Percentiles rank a stretch among this genome's conserved stretches.
These are phyloP conservation scores for Saccharomycopsis selenospora DNA, from an alignment of 805 yeast species.

Conservation along the genomic window DNA sequence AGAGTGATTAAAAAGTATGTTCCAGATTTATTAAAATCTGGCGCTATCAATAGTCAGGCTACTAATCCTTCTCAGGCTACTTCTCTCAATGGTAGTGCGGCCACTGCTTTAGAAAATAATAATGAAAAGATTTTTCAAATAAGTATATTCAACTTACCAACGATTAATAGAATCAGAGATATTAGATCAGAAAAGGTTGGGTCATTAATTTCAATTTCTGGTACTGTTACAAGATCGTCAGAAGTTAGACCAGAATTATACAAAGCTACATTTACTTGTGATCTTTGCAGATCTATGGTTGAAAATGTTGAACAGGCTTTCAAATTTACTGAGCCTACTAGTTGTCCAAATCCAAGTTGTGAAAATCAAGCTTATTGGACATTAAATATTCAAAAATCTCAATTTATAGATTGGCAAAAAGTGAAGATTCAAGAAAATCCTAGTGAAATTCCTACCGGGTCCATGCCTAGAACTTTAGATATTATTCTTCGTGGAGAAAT, in stretches of 20 bases:
- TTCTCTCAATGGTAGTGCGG: constrained; percentile 28
- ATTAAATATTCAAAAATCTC: constrained; percentile 72
- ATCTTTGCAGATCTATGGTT: constrained; percentile 73
- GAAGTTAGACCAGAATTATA: constrained; percentile 94
- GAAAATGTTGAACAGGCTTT: constrained; percentile 90
- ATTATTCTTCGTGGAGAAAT: constrained; percentile 88
- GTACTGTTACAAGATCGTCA: constrained; percentile 92
- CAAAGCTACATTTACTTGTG: constrained; percentile 84
- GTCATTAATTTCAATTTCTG: constrained; percentile 72
- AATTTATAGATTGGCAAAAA: constrained; percentile 93
- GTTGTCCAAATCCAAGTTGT: constrained; percentile 84
- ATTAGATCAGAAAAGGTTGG: constrained; percentile 87
- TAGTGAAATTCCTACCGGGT: constrained; percentile 95
- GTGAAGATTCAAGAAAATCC: constrained; percentile 94
- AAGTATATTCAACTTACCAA: constrained; percentile 79
- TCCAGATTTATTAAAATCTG: constrained; percentile 56
- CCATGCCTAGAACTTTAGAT: constrained; percentile 96
- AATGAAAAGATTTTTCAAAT: constrained; percentile 80
- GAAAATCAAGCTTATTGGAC: constrained; percentile 84
- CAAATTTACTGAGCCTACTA: constrained; percentile 89
- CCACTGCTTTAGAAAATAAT: constrained; percentile 40
- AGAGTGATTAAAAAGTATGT: constrained; percentile 66
- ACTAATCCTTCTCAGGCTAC: constrained; percentile 20
- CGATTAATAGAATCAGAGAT: constrained; percentile 79
- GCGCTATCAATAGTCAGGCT: constrained; percentile 27